Evolutionary conservation across 169 alveolate genomes (phyloP), one percentile per base, ranked within the genome.

Genomic region (Eimeria falciformis): DNA sequence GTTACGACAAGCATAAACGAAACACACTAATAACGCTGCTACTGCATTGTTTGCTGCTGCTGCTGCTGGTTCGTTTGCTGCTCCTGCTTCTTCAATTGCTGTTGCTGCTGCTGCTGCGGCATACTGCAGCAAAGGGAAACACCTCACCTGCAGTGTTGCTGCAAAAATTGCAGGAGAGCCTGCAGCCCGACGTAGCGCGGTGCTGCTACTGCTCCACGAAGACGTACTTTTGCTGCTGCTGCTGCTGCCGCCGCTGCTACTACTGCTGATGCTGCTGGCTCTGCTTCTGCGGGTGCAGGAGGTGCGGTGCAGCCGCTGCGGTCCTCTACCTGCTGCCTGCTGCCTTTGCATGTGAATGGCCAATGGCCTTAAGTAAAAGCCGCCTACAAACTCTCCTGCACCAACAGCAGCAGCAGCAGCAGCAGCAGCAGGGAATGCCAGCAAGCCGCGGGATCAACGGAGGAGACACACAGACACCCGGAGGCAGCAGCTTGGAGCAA

Each of bases 381-480:
- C 73, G 29, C 73, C 73, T 18, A 62, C 73, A n/a, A 62, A 62
- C 29, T 62, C 73, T 0, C n/a, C 73, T 62, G 73, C 73, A 62
- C 37, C 73, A 50, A 21, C 62, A 50, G 62, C 62, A 50, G 62
- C 62, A 50, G 62, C 62, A 50, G 62, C 62, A 12, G 18, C 62
- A 50, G 62, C 18, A 50, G 0, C 23, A 12, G 62, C 11, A 12
- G 18, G 62, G 62, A 50, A 50, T 12, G 62, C 62, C n/a, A 50
- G 62, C 62, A 50, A 21, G n/a, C n/a, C n/a, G n/a, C n/a, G n/a
- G n/a, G n/a, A n/a, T n/a, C n/a, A n/a, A n/a, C n/a, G n/a, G n/a
- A n/a, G n/a, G n/a, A n/a, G n/a, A n/a, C n/a, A 50, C 62, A 50
- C 62, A 50, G n/a, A 14, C 62, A 50, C n/a, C 62, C 14, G 7